These are phyloP conservation scores for Barnettozyma hawaiiensis DNA, from an alignment of 1,139 yeast genomes.

Conservation along the genomic window DNA sequence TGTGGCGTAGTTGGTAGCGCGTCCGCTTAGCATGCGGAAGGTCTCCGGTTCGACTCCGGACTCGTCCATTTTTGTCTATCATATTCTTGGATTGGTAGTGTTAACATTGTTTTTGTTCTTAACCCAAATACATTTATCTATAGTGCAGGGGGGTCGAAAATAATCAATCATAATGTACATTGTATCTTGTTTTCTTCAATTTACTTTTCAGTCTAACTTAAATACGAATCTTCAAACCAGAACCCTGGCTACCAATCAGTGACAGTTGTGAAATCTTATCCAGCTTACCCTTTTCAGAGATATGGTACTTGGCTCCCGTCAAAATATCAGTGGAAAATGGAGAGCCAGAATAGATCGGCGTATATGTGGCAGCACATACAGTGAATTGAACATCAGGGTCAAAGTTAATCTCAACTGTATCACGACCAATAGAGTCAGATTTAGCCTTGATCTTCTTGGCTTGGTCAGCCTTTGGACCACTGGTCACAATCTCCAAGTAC, in stretches of 20 bases:
- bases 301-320: slow-evolving; percentile 84
- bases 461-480: slow-evolving; percentile 83
- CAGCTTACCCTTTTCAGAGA: slow-evolving; percentile 68
- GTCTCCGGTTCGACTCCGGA: slow-evolving; percentile 89
- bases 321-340: slow-evolving; percentile 73
- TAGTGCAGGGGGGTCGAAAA: neutral
- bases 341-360: slow-evolving; percentile 82
- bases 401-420: slow-evolving; percentile 85
- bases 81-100: no score
- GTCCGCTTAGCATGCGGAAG: slow-evolving; percentile 88
- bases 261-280: slow-evolving; percentile 77
- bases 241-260: slow-evolving; percentile 88
- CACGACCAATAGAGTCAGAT: slow-evolving; percentile 76
- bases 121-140: no score
- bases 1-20: slow-evolving; percentile 94
- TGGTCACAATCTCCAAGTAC: slow-evolving; percentile 58
- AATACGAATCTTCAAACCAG: slow-evolving; percentile 61
- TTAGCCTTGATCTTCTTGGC: slow-evolving; percentile 77
- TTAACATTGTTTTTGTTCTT: no score
- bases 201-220: slow-evolving; percentile 15
- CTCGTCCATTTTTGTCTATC: slow-evolving; percentile 53
- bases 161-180: neutral
- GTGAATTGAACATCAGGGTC: slow-evolving; percentile 91
- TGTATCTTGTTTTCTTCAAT: no score
- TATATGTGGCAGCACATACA: slow-evolving; percentile 78